Evolutionary conservation across 2,329 filamentous ascomycete species (phyloP).

Genomic region (Iodosphaeria phyllophila): DNA sequence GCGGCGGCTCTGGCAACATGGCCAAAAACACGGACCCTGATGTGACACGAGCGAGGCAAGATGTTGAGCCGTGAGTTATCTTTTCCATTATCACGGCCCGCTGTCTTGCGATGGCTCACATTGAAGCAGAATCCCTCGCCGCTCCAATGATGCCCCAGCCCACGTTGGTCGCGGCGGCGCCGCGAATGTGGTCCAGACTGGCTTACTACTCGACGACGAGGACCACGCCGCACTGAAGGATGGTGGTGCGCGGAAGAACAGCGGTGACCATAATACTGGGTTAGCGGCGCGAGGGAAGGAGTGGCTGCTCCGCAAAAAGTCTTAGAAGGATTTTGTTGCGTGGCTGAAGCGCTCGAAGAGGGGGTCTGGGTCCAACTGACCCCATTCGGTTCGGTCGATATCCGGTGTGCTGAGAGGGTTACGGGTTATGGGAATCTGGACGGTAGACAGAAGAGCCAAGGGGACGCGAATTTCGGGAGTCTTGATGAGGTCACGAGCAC

Average conservation of each 20-base stretch:
- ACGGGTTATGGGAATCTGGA: too few relatives aligned
- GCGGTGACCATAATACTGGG: conserved; percentile 6
- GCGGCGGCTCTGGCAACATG: conserved; percentile 82
- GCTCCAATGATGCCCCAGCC: conserved; percentile 25
- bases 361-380: too few relatives aligned
- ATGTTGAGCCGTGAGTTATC: conserved; percentile 49
- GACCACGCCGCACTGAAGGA: conserved; percentile 29
- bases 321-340: conserved; percentile 10
- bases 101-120: conserved; percentile 5
- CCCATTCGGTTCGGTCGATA: too few relatives aligned
- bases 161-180: conserved; percentile 60
- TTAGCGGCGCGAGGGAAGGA: conserved; percentile 26
- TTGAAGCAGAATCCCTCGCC: neutral
- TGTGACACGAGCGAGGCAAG: conserved; percentile 64
- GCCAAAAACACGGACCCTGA: conserved; percentile 49
- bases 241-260: conserved; percentile 8
- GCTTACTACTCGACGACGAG: conserved; percentile 12
- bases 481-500: too few relatives aligned
- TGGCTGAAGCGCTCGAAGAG: too few relatives aligned
- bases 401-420: too few relatives aligned
- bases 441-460: too few relatives aligned
- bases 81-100: conserved; percentile 6
- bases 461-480: too few relatives aligned
- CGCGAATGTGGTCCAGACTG: conserved; percentile 45
- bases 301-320: conserved; percentile 30